Percentiles rank a stretch among this genome's conserved stretches.
Evolutionary conservation across 2,329 filamentous ascomycete genomes (phyloP).

Genomic region (Fusarium subglutinans): DNA sequence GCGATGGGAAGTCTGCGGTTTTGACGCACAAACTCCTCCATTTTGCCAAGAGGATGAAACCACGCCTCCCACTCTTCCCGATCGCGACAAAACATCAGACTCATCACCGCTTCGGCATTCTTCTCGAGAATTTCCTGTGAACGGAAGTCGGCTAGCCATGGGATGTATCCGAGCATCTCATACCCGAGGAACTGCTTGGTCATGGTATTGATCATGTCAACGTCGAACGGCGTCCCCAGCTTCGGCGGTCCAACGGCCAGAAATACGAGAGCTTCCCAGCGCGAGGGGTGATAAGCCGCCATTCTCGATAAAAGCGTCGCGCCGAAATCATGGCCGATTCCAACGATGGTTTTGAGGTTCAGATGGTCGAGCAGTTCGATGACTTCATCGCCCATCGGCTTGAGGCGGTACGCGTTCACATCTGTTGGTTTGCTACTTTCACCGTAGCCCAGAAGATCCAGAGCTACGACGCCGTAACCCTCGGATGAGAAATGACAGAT

Average conservation of each 20-base stretch:
- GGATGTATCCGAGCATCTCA: conserved; percentile 47
- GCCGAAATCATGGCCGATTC: conserved; percentile 52
- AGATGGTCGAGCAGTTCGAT: conserved; percentile 46
- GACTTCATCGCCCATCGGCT: conserved; percentile 47
- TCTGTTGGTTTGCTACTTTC: conserved; percentile 45
- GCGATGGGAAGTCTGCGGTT: conserved; percentile 35
- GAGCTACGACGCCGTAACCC: conserved; percentile 55
- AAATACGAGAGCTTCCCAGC: conserved; percentile 39
- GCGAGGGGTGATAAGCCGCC: conserved; percentile 39
- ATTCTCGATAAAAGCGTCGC: conserved; percentile 45
- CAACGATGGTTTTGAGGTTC: conserved; percentile 52
- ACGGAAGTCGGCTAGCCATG: conserved; percentile 35
- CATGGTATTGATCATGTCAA: conserved; percentile 45
- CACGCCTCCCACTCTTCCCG: conserved; percentile 36
- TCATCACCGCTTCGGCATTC: conserved; percentile 42
- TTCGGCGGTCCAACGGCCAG: conserved; percentile 45
- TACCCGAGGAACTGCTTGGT: conserved; percentile 43
- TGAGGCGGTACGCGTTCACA: conserved; percentile 44
- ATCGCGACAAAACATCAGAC: conserved; percentile 43
- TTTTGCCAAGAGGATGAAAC: conserved; percentile 43
- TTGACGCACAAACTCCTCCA: conserved; percentile 42
- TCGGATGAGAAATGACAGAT: conserved; percentile 44
- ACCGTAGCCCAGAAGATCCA: conserved; percentile 54
- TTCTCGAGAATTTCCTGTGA: conserved; percentile 37
- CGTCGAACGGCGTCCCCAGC: conserved; percentile 43